Evolutionary conservation across 169 alveolate genomes (phyloP).

Genomic region (Cryptosporidium parvum): DNA sequence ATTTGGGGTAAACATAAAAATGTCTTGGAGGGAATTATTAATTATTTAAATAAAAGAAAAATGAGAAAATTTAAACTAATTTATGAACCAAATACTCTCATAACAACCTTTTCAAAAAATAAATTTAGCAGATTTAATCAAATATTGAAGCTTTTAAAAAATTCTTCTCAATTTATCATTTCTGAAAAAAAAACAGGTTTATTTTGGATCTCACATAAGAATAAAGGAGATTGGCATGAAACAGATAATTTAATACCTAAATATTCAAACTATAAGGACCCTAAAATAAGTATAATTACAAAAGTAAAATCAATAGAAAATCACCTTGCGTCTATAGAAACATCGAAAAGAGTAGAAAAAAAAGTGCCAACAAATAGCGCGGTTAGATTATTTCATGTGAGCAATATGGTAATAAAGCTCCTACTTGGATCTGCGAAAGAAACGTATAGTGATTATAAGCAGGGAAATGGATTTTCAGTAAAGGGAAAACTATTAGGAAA

Average conservation of each 20-base stretch:
- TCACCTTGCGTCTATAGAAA: background rate
- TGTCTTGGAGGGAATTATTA: background rate
- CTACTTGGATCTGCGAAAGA: constrained; percentile 5
- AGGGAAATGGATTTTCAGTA: constrained; percentile 3
- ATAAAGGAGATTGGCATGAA: background rate
- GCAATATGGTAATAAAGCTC: background rate
- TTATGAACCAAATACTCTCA: background rate
- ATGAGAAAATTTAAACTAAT: background rate
- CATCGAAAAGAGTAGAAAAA: background rate
- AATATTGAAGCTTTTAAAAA: background rate
- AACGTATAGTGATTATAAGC: background rate
- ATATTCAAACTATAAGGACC: background rate
- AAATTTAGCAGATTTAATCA: background rate
- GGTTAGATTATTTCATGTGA: background rate
- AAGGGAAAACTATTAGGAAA: background rate
- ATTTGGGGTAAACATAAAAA: background rate
- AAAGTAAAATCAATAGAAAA: background rate
- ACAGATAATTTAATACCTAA: background rate
- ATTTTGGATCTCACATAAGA: background rate
- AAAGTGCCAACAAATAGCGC: constrained; percentile 2
- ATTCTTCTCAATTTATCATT: background rate
- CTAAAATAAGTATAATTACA: background rate
- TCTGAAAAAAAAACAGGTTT: background rate
- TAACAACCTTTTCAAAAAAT: background rate
- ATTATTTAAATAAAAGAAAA: background rate